phyloP scores from a whole-genome alignment of 495 filamentous ascomycete species.

The Diplogelasinospora grovesii region DNA sequence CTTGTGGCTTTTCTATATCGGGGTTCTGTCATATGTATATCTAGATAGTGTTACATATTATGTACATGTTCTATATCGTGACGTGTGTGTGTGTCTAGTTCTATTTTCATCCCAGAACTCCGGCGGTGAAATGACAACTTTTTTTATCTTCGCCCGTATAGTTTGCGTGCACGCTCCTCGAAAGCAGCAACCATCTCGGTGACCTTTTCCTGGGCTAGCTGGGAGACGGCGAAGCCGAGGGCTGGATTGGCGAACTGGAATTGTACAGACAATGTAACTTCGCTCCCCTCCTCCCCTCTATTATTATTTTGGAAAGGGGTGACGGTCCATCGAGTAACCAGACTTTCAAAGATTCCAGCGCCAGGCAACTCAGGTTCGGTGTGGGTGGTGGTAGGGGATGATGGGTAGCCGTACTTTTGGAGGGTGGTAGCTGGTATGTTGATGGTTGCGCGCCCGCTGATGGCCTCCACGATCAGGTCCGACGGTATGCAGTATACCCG shows the following conservation, averaged over 20 bases:
- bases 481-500: conserved; percentile 64
- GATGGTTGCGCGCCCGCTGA: conserved; percentile 50
- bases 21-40: no score
- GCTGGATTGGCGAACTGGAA: conserved; percentile 81
- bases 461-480: conserved; percentile 67
- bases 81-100: no score
- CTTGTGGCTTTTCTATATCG: no score
- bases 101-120: no score
- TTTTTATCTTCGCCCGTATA: no score
- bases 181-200: conserved; percentile 89
- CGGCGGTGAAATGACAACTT: no score
- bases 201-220: conserved; percentile 76
- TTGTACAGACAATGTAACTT: conserved; percentile 66
- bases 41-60: no score
- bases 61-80: no score
- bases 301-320: no score
- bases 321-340: conserved; percentile 73
- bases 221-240: conserved; percentile 70
- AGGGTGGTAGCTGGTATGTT: conserved; percentile 35
- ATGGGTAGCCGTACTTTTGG: conserved; percentile 26
- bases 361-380: conserved; percentile 8
- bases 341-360: conserved; percentile 61
- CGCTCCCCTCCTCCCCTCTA: no score
- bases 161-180: conserved; percentile 64
- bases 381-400: no score